Base-by-base conservation (phyloP, 2,329 filamentous ascomycete species). In the Colletotrichum godetiae region DNA sequence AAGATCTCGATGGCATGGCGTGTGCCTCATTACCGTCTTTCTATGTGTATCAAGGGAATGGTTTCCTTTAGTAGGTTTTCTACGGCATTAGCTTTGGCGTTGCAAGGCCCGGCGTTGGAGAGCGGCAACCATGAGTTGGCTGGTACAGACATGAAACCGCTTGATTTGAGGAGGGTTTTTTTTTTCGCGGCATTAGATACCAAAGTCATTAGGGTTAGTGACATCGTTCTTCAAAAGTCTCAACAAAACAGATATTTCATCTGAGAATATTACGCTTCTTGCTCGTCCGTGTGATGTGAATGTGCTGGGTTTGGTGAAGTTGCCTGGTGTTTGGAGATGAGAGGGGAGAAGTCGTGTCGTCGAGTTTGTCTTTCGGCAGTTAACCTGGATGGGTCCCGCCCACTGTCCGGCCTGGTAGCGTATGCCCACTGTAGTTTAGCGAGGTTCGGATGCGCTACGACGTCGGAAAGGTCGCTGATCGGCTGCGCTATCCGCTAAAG, bases 71-170 rank as follows among this genome's bases (percentile, higher is more conserved):
- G 8, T 4, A 55, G 37, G 37, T 19, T 58, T 42, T 37, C 31
- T 31, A 56, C 10, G 33, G 8, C 8, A 55, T 60, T 29, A 33
- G 37, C 46, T 55, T 65, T 57, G 56, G 70, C 55, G 60, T 70
- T 70, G 37, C 24, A 61, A 42, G 60, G 70, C 60, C 35, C 46
- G 66, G 67, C 53, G 60, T 52, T 73, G 69, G 69, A 24, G 56
- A 56, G 33, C 27, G 66, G 70, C 53, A 37, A 57, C 69, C 59
- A 71, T 73, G 67, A 37, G 52, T 49, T 73, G 46, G 67, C 67
- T 73, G 70, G 70, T 49, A 65, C 67, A 56, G 55, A 66, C 70
- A 65, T 70, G 67, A 56, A 8, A 61, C 60, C 70, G 67, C 67
- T 73, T 72, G 65, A 37, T 68, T 66, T 69, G 33, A 70, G 46